Evolutionary conservation across 768 basidiomycete genomes (phyloP), one percentile per base, ranked within the genome.

Genomic region (Calocybe cyanea): DNA sequence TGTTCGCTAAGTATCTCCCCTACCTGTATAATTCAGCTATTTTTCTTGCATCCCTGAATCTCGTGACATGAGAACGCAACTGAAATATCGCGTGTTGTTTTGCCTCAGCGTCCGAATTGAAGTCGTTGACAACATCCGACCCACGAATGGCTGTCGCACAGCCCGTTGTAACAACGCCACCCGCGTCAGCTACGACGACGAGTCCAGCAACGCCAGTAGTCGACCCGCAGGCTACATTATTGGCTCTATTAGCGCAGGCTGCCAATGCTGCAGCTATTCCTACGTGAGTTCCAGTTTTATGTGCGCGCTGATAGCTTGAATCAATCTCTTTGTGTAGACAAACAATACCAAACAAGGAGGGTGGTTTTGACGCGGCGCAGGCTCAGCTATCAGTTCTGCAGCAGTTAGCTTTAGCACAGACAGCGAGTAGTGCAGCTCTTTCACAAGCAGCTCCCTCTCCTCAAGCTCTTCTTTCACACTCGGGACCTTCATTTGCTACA

Each of bases 1-100:
- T 81, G 76, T 82, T 82, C 82, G 87, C 84, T 85, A 85, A 89
- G 87, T 89, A 87, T 73, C 67, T 71, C 71, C 71, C 70, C 68
- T 68, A 66, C 65, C 69, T 69, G 71, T 78, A 78, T 79, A 88
- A 86, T 78, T 67, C 75, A 84, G 69, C 71, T 58, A 66, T 65
- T 70, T 63, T 63, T 75, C 72, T 69, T 62, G 58, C 65, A 63
- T 63, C 56, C 64, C 65, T 49, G 60, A 60, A 56, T 60, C 61
- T 65, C 60, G 64, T 65, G 63, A 70, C 72, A 64, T 82, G 76
- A 83, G 78, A 73, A 69, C 67, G 64, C 63, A 76, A 78, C 85
- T 88, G 77, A 87, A 87, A 73, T 71, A 64, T 64, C 56, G 67
- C 72, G 67, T 63, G 73, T 75, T 75, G 67, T 71, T 77, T 77